Conservation (phyloP, 345 rosid species). For the Excoecaria agallocha region DNA sequence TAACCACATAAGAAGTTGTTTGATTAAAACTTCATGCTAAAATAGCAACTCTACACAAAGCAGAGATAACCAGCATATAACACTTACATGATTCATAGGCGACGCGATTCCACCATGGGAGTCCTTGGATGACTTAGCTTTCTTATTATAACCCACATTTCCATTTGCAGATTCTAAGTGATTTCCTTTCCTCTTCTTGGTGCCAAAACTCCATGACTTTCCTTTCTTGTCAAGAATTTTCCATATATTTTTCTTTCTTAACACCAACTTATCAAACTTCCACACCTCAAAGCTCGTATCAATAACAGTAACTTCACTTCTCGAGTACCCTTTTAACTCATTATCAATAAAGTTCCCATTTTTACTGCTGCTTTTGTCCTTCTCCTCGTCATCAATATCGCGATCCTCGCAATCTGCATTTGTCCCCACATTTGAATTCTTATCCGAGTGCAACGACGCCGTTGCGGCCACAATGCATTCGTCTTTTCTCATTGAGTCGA, state of each 20-base stretch:
- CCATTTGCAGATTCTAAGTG: constrained; percentile 31
- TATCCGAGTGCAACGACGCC: constrained; percentile 33
- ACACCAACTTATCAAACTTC: constrained; percentile 85
- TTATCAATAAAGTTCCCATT: constrained; percentile 30
- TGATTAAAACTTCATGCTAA: background rate
- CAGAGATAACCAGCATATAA: background rate
- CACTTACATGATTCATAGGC: constrained; percentile 33
- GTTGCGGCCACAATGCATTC: constrained; percentile 29
- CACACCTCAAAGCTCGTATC: constrained; percentile 77
- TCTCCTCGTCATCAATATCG: constrained; percentile 33
- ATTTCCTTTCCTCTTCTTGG: constrained; percentile 64
- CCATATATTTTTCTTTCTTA: constrained; percentile 73
- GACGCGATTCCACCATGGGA: constrained; percentile 9
- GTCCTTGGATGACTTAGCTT: constrained; percentile 35
- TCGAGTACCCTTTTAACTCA: constrained; percentile 72
- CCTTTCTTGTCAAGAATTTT: constrained; percentile 83
- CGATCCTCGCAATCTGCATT: constrained; percentile 22
- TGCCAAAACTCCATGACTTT: constrained; percentile 41
- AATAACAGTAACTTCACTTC: constrained; percentile 90
- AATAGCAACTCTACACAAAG: background rate
- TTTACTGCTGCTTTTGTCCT: constrained; percentile 21
- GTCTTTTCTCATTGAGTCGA: constrained; percentile 20
- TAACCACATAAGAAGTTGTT: background rate
- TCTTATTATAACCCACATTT: constrained; percentile 43
- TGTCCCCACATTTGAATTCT: constrained; percentile 26